Evolutionary conservation across 192 early-diverging fungal genomes (phyloP).

Genomic region (Umbelopsis sp.): DNA sequence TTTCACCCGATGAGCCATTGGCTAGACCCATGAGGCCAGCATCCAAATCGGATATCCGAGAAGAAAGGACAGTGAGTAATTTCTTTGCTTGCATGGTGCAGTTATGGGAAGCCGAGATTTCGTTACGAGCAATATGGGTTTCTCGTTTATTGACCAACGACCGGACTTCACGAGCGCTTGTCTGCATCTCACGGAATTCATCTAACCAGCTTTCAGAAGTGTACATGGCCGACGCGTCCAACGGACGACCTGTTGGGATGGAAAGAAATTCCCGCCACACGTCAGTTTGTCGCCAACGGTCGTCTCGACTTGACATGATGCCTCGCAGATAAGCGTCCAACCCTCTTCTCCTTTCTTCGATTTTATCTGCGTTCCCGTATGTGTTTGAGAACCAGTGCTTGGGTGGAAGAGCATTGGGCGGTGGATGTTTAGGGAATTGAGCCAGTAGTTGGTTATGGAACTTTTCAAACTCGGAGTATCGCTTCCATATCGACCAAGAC

Average conservation of each 20-base stretch:
- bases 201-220: slow-evolving; percentile 83
- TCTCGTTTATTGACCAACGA: slow-evolving; percentile 73
- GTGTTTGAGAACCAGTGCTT: slow-evolving; percentile 72
- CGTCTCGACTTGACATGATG: slow-evolving; percentile 71
- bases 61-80: slow-evolving; percentile 48
- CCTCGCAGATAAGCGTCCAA: slow-evolving; percentile 80
- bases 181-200: slow-evolving; percentile 66
- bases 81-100: slow-evolving; percentile 80
- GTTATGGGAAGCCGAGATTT: slow-evolving; percentile 78
- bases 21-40: slow-evolving; percentile 53
- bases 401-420: slow-evolving; percentile 68
- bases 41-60: slow-evolving; percentile 57
- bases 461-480: slow-evolving; percentile 80
- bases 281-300: slow-evolving; percentile 72
- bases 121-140: slow-evolving; percentile 69
- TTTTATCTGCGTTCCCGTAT: slow-evolving; percentile 55
- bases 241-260: slow-evolving; percentile 55
- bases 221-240: slow-evolving; percentile 44
- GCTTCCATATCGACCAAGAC: slow-evolving; percentile 87
- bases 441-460: slow-evolving; percentile 63
- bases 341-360: slow-evolving; percentile 75
- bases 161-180: slow-evolving; percentile 69
- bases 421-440: slow-evolving; percentile 65
- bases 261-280: slow-evolving; percentile 79
- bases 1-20: slow-evolving; percentile 43